phyloP scores from a whole-genome alignment of 83 land plant species.

The Picea abies region DNA sequence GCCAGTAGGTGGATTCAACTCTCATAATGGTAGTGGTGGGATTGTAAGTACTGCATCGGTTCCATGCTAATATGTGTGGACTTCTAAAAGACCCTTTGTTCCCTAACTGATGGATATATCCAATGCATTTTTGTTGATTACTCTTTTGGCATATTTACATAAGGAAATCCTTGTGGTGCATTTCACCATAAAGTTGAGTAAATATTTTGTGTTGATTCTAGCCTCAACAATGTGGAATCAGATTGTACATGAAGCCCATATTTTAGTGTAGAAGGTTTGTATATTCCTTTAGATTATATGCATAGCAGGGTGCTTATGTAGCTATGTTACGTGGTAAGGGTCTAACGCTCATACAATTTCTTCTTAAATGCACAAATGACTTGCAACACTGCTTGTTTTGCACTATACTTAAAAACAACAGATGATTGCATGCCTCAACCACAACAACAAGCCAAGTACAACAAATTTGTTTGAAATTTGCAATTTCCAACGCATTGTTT shows the following conservation, averaged over 20 bases:
- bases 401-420: not conserved
- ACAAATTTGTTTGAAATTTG: too few species aligned
- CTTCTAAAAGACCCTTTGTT: not conserved
- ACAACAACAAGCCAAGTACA: too few species aligned
- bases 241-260: not conserved
- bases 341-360: not conserved
- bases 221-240: not conserved
- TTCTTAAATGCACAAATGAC: not conserved
- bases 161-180: not conserved
- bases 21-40: constrained; percentile 38
- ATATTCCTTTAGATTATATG: not conserved
- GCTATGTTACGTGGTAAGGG: not conserved
- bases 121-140: not conserved
- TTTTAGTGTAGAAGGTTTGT: not conserved
- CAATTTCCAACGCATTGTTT: too few species aligned
- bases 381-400: not conserved
- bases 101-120: not conserved
- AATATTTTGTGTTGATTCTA: not conserved
- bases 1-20: constrained; percentile 43
- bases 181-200: constrained; percentile 1
- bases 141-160: not conserved
- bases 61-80: constrained; percentile 12
- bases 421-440: too few species aligned
- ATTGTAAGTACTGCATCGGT: constrained; percentile 60
- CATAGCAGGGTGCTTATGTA: not conserved